Conservation (phyloP, 768 basidiomycete genomes). For the Mycena filopes region DNA sequence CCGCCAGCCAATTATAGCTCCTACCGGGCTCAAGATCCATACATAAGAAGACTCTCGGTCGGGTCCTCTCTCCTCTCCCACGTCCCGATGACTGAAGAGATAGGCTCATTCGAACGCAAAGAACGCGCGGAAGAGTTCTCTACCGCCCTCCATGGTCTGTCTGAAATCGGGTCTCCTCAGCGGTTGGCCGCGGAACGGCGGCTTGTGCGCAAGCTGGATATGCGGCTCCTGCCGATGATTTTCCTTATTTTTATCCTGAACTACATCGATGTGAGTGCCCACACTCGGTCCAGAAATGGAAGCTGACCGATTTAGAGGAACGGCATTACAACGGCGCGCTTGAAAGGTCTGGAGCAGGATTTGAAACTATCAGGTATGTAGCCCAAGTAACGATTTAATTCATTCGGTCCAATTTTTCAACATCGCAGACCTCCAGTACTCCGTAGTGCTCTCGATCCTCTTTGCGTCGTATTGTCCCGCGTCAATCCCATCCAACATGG, state of each 20-base stretch:
- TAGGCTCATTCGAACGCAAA: constrained; percentile 14
- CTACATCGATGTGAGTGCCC: constrained; percentile 75
- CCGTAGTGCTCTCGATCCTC: constrained; percentile 61
- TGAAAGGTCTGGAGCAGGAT: constrained; percentile 63
- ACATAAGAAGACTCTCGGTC: too few species aligned
- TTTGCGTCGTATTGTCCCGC: constrained; percentile 71
- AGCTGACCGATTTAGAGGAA: too few species aligned
- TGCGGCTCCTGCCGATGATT: constrained; percentile 65
- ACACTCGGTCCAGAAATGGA: too few species aligned
- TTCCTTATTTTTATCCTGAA: constrained; percentile 73
- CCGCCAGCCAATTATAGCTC: too few species aligned
- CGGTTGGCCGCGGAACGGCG: constrained; percentile 49
- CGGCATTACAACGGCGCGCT: constrained; percentile 58
- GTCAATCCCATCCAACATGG: constrained; percentile 77
- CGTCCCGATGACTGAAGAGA: constrained; percentile 5
- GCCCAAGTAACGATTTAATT: neutral
- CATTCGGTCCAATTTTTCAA: neutral
- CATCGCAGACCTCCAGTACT: constrained; percentile 63
- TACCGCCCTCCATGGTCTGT: constrained; percentile 2
- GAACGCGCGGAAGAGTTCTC: neutral
- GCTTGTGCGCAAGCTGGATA: constrained; percentile 69
- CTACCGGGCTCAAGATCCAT: too few species aligned
- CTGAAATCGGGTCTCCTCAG: constrained; percentile 37
- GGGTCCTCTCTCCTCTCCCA: neutral
- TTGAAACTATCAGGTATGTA: constrained; percentile 58